Base-by-base conservation (phyloP, 108 stramenopile species). In the Chaetoceros tenuissimus region DNA sequence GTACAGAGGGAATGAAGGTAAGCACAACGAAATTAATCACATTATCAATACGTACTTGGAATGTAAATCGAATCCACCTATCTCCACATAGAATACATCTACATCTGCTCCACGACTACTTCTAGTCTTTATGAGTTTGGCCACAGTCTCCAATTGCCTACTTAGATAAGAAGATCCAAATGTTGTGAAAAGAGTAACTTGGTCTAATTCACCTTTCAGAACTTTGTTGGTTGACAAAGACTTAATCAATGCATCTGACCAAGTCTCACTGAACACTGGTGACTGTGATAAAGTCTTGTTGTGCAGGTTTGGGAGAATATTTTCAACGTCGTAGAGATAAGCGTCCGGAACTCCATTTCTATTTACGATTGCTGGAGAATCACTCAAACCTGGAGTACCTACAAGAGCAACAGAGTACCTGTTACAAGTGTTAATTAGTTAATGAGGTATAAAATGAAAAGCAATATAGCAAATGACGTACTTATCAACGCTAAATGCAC, bases 11-110 rank as follows among this genome's bases (percentile, higher is more conserved):
- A n/a, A n/a, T n/a, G n/a, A n/a, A n/a, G n/a, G n/a, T n/a, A n/a
- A n/a, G n/a, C n/a, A n/a, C n/a, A n/a, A n/a, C n/a, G n/a, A n/a
- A n/a, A n/a, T n/a, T n/a, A n/a, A n/a, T n/a, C n/a, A n/a, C n/a
- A n/a, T n/a, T n/a, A n/a, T n/a, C n/a, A n/a, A n/a, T n/a, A n/a
- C n/a, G n/a, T n/a, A n/a, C n/a, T 72, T 55, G 47, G 55, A n/a
- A 50, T 82, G 78, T 10, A 72, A 74, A 46, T 82, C 81, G 28
- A 64, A 79, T 3, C 72, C 72, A 31, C 74, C 81, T 34, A 72
- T 62, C 23, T 40, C 28, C 16, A 77, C 69, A 57, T 71, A 76
- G 48, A 82, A 82, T 24, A 52, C 20, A 52, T 29, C 34, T 48
- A 16, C 18, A 13, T 58, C 57, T 1, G 23, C 30, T 24, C 73